Evolutionary conservation across 169 alveolate species (phyloP).

Genomic region (Plasmodium ovale): DNA sequence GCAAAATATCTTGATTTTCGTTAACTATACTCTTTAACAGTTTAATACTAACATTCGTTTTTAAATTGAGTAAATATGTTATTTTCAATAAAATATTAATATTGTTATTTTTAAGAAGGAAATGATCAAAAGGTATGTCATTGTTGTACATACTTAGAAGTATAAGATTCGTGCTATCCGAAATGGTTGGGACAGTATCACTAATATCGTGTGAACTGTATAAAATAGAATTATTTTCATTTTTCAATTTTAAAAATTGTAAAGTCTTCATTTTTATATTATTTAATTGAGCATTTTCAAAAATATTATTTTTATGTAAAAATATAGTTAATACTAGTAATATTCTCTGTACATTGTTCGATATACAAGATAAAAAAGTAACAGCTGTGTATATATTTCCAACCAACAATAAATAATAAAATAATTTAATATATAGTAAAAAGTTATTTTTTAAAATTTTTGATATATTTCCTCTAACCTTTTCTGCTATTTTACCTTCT

Average conservation of each 20-base stretch:
- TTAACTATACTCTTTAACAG: conserved; percentile 61
- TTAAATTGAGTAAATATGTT: conserved; percentile 58
- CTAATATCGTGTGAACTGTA: conserved; percentile 28
- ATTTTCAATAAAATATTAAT: conserved; percentile 60
- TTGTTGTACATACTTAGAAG: conserved; percentile 40
- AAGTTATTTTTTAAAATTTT: conserved; percentile 62
- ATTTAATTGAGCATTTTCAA: conserved; percentile 57
- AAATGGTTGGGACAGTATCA: conserved; percentile 5
- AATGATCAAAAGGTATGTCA: conserved; percentile 65
- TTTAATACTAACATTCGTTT: conserved; percentile 44
- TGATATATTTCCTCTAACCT: conserved; percentile 35
- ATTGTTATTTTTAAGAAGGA: conserved; percentile 57
- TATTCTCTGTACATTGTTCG: conserved; percentile 61
- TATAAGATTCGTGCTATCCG: conserved; percentile 40
- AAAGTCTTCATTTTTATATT: conserved; percentile 68
- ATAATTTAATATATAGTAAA: conserved; percentile 65
- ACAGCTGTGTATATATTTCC: conserved; percentile 69
- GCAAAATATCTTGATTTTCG: conserved; percentile 66
- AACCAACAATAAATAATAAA: conserved; percentile 70
- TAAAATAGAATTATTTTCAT: conserved; percentile 25
- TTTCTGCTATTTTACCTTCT: conserved; percentile 66
- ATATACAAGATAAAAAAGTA: conserved; percentile 67
- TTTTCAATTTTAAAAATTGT: conserved; percentile 51
- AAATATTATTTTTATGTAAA: conserved; percentile 60
- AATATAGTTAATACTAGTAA: conserved; percentile 60